These are phyloP conservation scores for Geotrichum klebahnii DNA, from an alignment of 1,139 yeast species.

Conservation along the genomic window DNA sequence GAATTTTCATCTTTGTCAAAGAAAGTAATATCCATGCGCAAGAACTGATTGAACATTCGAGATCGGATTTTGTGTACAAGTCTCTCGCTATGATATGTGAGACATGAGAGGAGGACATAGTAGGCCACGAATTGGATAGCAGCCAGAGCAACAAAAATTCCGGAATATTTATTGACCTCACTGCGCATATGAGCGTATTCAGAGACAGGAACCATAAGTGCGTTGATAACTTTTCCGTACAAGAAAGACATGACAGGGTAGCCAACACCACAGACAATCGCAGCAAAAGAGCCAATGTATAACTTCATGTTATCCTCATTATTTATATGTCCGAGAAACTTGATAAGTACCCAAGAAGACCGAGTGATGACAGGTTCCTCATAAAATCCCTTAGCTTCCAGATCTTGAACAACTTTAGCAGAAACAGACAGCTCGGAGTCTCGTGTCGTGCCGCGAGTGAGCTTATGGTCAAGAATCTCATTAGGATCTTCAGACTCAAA, in stretches of 20 bases:
- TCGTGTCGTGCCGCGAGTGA: neutral
- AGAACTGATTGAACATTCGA: conserved; percentile 35
- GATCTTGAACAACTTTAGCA: conserved; percentile 9
- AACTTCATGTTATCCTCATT: neutral
- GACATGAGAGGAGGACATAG: conserved; percentile 29
- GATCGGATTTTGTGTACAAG: conserved; percentile 33
- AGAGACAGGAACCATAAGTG: conserved; percentile 38
- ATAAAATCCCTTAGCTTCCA: conserved; percentile 12
- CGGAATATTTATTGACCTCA: conserved; percentile 38
- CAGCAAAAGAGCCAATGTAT: neutral
- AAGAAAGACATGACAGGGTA: conserved; percentile 42
- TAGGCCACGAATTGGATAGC: conserved; percentile 37
- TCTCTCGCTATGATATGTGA: conserved; percentile 19
- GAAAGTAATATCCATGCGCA: conserved; percentile 79
- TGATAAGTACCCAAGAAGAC: conserved; percentile 11
- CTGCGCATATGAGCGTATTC: conserved; percentile 39
- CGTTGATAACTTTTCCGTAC: conserved; percentile 39
- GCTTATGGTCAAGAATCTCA: neutral
- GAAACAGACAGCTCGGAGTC: conserved; percentile 13
- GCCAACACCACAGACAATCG: conserved; percentile 36
- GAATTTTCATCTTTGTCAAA: conserved; percentile 63
- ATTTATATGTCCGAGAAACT: conserved; percentile 1
- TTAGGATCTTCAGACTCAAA: conserved; percentile 11
- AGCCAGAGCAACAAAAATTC: conserved; percentile 41
- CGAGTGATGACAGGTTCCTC: neutral